Percentiles rank a stretch among this genome's conserved stretches.
Conservation (phyloP, 192 early-diverging fungal species). For the Linnemannia schmuckeri region DNA sequence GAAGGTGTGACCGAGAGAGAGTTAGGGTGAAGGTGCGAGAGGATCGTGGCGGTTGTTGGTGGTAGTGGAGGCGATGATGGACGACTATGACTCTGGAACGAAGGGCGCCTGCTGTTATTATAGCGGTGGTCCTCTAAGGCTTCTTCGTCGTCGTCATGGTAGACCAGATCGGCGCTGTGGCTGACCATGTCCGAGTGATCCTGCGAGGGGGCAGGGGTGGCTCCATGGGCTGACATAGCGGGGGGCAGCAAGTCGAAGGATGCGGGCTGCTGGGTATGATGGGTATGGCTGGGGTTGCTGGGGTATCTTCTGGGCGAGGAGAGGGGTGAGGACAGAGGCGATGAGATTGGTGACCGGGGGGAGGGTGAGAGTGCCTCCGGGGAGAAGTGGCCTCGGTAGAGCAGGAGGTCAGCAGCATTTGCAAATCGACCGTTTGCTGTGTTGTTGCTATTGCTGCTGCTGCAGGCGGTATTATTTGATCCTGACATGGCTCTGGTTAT, state of each 20-base stretch:
- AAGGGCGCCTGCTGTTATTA: neutral
- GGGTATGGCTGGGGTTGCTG: neutral
- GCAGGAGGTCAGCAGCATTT: neutral
- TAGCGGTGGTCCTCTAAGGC: neutral
- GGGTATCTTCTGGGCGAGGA: conserved; percentile 9
- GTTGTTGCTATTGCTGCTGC: neutral
- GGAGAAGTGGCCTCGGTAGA: conserved; percentile 18
- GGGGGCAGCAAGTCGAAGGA: conserved; percentile 36
- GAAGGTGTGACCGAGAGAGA: neutral
- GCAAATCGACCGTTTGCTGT: neutral
- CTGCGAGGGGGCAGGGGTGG: conserved; percentile 34
- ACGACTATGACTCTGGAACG: neutral
- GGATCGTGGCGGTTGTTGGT: neutral
- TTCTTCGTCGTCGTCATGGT: conserved; percentile 13
- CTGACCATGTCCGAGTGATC: conserved; percentile 41
- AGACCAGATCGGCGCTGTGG: conserved; percentile 14
- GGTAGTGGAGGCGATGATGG: conserved; percentile 6
- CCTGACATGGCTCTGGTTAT: neutral
- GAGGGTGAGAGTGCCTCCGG: neutral
- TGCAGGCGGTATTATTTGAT: neutral
- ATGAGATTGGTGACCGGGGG: neutral
- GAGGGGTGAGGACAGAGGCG: conserved; percentile 9
- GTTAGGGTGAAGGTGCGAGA: neutral
- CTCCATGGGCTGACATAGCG: conserved; percentile 30
- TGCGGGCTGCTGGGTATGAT: neutral